Evolutionary conservation across 1,139 yeast genomes (phyloP), one percentile per base, ranked within the genome.

Genomic region (Blastobotrys arbuscula): DNA sequence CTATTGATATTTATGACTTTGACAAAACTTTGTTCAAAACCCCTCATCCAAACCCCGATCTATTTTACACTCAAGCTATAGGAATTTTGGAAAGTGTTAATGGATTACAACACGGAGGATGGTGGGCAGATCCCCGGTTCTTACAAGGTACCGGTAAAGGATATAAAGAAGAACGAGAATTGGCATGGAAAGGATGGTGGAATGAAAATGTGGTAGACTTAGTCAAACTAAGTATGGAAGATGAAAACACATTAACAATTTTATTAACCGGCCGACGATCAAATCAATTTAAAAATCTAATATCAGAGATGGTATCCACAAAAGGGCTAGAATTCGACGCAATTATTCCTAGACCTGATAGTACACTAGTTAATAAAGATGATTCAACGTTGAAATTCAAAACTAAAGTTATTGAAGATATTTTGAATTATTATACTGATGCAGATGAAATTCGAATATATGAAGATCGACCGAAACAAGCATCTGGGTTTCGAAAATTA

Each of bases 21-120:
- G 80, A 76, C 56, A 71, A 73, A 44, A 73, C 78, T 0, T 57
- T 76, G 16, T 74, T 73, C 55, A 56, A 60, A 26, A 68, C 78
- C 2, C 78, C 79, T 1, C 55, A 59, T 1, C 77, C 78, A 0
- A 74, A 73, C 53, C 67, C 68, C 1, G 58, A 60, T 13, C 53
- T 75, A 10, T 66, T 68, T 53, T 59, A 68, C 16, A 58, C 60
- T 7, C 49, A 58, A 8, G 51, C 73, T 1, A 48, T 66, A 5
- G 62, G 61, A 9, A 40, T 61, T 28, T 46, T 72, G 2, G 57
- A 60, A 5, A 58, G 60, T 40, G 41, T 46, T 26, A 56, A 59
- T 7, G 57, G 58, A 36, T 49, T 71, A 31, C 58, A 63, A 35
- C 62, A 60, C 33, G 74, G 74, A 6, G 75, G 77, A 0, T 76